Percentiles rank a stretch among this genome's conserved stretches.
phyloP scores from a whole-genome alignment of 2,329 filamentous ascomycete genomes.

The Cladosporium cucumerinum region DNA sequence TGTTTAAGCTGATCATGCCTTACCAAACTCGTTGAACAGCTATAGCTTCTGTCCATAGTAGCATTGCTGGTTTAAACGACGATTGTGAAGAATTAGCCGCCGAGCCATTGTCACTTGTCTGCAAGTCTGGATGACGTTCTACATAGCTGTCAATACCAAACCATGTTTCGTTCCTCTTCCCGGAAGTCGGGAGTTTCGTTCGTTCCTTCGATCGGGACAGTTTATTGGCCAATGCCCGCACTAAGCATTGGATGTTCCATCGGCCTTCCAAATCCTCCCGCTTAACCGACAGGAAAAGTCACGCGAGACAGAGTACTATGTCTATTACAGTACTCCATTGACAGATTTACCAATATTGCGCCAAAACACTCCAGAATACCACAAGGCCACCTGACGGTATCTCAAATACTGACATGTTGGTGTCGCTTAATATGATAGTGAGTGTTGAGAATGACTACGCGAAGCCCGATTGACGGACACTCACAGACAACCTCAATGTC shows the following conservation, averaged over 20 bases:
- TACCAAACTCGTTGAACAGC: neutral
- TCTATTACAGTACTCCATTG: neutral
- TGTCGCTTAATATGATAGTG: neutral
- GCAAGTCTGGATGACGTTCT: neutral
- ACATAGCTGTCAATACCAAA: neutral
- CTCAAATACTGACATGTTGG: neutral
- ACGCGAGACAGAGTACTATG: neutral
- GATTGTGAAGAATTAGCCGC: neutral
- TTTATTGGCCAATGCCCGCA: neutral
- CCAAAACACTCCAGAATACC: neutral
- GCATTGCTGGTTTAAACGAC: neutral
- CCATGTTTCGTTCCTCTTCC: neutral
- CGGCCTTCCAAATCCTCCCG: neutral
- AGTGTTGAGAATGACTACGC: neutral
- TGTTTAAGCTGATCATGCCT: neutral
- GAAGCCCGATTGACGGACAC: neutral
- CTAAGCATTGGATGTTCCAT: neutral
- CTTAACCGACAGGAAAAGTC: neutral
- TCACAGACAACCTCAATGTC: neutral
- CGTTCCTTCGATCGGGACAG: neutral
- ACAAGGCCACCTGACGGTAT: neutral
- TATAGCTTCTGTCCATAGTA: neutral
- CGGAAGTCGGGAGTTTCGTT: neutral
- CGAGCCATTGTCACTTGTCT: too few species aligned
- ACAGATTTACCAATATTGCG: neutral